Evolutionary conservation across 2,329 filamentous ascomycete species (phyloP).

Genomic region (Trichoderma aggressivum): DNA sequence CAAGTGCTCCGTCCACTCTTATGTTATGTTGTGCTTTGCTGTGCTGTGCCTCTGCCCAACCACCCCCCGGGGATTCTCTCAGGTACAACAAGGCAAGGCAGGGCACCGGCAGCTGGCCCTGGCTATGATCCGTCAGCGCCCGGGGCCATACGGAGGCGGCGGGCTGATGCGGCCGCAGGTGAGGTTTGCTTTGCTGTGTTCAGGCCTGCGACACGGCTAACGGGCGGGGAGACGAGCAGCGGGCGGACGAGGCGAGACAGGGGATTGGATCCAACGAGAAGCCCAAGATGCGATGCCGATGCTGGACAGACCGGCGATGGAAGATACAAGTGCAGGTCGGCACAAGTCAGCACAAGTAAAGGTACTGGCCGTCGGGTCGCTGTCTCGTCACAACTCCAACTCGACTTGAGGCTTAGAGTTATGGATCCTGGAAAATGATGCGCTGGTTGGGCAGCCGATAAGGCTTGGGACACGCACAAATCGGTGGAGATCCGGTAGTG

Average conservation of each 20-base stretch:
- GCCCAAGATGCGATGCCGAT: neutral
- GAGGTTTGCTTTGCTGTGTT: neutral
- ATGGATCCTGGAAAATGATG: conserved; percentile 7
- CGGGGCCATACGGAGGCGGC: conserved; percentile 12
- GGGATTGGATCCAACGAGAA: neutral
- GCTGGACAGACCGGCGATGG: neutral
- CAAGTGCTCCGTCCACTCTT: neutral
- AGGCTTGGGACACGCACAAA: conserved; percentile 14
- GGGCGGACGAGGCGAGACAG: neutral
- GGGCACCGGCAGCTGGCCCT: conserved; percentile 19
- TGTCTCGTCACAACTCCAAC: neutral
- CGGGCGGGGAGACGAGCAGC: neutral
- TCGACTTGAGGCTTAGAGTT: neutral
- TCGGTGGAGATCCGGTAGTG: conserved; percentile 13
- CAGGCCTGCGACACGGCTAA: neutral
- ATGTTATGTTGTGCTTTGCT: neutral
- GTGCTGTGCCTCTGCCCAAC: conserved; percentile 12
- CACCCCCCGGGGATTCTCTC: neutral
- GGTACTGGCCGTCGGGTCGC: neutral
- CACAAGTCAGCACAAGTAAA: neutral
- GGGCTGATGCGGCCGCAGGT: conserved; percentile 9
- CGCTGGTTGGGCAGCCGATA: conserved; percentile 17
- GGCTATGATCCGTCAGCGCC: conserved; percentile 15
- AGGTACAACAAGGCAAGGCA: conserved; percentile 15
- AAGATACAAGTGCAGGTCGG: neutral